A percentile compares a stretch with the other conserved stretches of the same genome.
Conservation (phyloP, 805 yeast genomes). For the Sugiyamaella valdiviana region DNA sequence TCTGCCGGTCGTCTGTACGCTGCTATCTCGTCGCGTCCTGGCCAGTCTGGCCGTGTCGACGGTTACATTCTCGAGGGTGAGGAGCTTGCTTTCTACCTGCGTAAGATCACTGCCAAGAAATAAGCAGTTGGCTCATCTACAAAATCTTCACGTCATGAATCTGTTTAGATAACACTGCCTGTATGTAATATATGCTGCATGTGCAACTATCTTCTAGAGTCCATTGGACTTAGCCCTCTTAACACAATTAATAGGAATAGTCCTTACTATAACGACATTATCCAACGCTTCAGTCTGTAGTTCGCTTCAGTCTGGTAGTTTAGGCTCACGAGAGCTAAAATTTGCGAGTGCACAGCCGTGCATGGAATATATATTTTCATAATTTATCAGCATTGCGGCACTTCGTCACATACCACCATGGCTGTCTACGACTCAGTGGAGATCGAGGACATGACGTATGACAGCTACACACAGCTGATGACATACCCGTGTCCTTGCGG, state of each 20-base stretch:
- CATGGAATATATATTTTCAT: no score
- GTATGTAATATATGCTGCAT: background rate
- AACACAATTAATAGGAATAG: no score
- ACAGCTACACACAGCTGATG: conserved; percentile 71
- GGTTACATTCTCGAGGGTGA: conserved; percentile 99
- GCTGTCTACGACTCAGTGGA: conserved; percentile 84
- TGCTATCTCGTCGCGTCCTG: conserved; percentile 98
- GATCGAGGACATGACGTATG: conserved; percentile 93
- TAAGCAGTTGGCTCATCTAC: conserved; percentile 39
- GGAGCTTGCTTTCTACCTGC: conserved; percentile 99
- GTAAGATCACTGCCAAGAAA: conserved; percentile 99
- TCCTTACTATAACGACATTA: no score
- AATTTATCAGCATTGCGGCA: background rate
- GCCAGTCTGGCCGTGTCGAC: conserved; percentile 99
- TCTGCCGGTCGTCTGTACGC: conserved; percentile 99
- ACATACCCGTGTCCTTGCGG: conserved; percentile 99
- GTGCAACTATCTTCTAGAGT: no score
- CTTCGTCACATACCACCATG: conserved; percentile 18
- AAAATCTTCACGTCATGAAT: background rate
- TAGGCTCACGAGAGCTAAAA: no score
- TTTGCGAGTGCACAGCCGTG: no score
- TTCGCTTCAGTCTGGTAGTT: no score
- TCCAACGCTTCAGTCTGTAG: no score
- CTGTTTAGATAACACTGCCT: background rate
- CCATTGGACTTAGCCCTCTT: no score